Evolutionary conservation across 805 yeast genomes (phyloP).

Genomic region (Tetrapisispora arboricola): DNA sequence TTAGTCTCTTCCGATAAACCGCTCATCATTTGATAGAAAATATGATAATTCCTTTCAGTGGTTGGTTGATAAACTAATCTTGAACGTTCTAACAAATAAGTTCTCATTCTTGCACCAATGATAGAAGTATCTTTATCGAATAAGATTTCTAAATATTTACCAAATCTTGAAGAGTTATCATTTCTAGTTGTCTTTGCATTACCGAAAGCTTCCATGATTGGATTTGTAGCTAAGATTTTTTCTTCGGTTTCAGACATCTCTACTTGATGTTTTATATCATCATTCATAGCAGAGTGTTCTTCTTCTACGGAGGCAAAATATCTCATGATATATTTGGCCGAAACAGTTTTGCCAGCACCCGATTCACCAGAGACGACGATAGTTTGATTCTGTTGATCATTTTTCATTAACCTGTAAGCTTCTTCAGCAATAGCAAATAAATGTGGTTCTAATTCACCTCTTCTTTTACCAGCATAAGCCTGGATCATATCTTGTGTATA

Average conservation of each 20-base stretch:
- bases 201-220: slow-evolving; percentile 83
- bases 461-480: slow-evolving; percentile 82
- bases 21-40: slow-evolving; percentile 77
- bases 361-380: slow-evolving; percentile 96
- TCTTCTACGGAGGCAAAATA: slow-evolving; percentile 90
- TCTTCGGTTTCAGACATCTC: slow-evolving; percentile 88
- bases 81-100: slow-evolving; percentile 86
- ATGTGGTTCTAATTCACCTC: slow-evolving; percentile 96
- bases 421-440: slow-evolving; percentile 96
- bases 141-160: slow-evolving; percentile 84
- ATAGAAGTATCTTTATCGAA: slow-evolving; percentile 68
- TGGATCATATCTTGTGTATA: slow-evolving; percentile 90
- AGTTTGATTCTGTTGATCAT: slow-evolving; percentile 79
- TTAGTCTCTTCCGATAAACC: slow-evolving; percentile 54
- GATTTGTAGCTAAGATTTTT: slow-evolving; percentile 91
- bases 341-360: slow-evolving; percentile 97
- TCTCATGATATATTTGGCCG: slow-evolving; percentile 95
- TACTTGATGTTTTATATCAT: slow-evolving; percentile 29
- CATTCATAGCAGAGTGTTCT: slow-evolving; percentile 25
- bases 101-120: slow-evolving; percentile 90
- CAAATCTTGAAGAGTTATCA: slow-evolving; percentile 89
- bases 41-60: slow-evolving; percentile 89
- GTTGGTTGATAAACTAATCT: slow-evolving; percentile 88
- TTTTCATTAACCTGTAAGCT: slow-evolving; percentile 89
- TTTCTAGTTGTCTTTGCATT: slow-evolving; percentile 89